These are phyloP conservation scores for bread wheat (Triticum aestivum) DNA, from an alignment of 176 grass and related monocot genomes.

Conservation along the genomic window DNA sequence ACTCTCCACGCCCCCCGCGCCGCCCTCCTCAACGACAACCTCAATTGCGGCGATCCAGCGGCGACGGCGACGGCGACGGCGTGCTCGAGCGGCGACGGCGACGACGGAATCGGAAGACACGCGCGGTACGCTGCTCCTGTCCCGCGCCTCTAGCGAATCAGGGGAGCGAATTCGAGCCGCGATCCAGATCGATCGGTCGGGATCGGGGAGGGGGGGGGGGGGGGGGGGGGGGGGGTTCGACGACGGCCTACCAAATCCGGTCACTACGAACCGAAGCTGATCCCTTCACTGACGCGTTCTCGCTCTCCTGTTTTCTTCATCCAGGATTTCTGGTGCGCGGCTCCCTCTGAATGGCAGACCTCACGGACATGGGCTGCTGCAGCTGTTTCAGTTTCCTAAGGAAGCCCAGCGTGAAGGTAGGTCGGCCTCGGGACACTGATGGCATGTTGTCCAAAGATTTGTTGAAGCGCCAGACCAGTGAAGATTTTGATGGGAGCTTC, in stretches of 20 bases:
- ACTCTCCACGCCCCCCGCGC: not conserved
- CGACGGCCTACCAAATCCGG: not conserved
- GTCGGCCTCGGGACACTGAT: not conserved
- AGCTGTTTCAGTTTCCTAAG: constrained; percentile 75
- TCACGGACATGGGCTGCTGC: constrained; percentile 64
- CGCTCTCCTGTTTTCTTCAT: not conserved
- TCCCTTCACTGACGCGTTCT: not conserved
- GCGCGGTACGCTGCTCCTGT: not conserved
- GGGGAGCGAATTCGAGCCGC: not conserved
- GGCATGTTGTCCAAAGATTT: constrained; percentile 35
- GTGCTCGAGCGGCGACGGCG: not conserved
- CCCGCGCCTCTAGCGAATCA: not conserved
- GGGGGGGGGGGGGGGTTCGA: not conserved
- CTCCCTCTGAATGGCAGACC: constrained; percentile 39
- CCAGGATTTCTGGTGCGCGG: not conserved
- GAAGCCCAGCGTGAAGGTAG: constrained; percentile 33
- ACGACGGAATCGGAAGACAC: not conserved
- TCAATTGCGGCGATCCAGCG: not conserved
- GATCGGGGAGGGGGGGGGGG: not conserved
- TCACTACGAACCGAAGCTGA: not conserved
- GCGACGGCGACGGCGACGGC: not conserved
- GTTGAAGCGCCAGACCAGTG: constrained; percentile 36
- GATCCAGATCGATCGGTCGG: not conserved
- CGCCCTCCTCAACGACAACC: not conserved
- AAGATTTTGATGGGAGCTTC: constrained; percentile 52